phyloP scores from a whole-genome alignment of 768 basidiomycete species.

The Pleurotus platypus region DNA sequence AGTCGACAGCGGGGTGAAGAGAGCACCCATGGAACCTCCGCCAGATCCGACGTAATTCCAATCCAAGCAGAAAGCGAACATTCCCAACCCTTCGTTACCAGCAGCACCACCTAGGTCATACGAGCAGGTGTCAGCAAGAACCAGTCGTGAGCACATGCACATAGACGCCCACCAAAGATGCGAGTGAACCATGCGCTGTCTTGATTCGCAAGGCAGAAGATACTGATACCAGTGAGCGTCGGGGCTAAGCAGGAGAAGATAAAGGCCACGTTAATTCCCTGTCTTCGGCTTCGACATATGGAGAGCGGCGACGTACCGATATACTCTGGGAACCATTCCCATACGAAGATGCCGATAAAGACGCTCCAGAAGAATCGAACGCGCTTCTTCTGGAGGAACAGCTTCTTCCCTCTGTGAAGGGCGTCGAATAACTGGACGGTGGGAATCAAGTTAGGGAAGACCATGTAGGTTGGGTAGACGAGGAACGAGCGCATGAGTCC shows the following conservation, averaged over 20 bases:
- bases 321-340: constrained; percentile 55
- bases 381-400: constrained; percentile 45
- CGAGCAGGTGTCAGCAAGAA: not conserved
- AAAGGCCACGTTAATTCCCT: not conserved
- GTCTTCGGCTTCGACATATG: too few relatives aligned
- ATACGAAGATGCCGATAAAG: constrained; percentile 50
- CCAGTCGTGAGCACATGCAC: too few relatives aligned
- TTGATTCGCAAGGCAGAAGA: constrained; percentile 52
- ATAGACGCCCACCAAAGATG: constrained; percentile 39
- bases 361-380: constrained; percentile 55
- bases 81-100: constrained; percentile 61
- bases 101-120: constrained; percentile 40
- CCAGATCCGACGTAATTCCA: constrained; percentile 56
- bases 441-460: constrained; percentile 37
- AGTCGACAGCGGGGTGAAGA: constrained; percentile 51
- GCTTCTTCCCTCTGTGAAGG: constrained; percentile 40
- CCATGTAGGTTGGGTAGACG: constrained; percentile 48
- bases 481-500: constrained; percentile 45
- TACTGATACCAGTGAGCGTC: constrained; percentile 56
- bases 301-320: constrained; percentile 25
- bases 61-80: constrained; percentile 56
- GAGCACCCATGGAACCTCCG: constrained; percentile 39
- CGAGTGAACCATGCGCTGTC: constrained; percentile 47
- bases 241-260: constrained; percentile 16
- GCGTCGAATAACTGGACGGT: constrained; percentile 38